Base-by-base conservation (phyloP, 495 filamentous ascomycete genomes). In the Rostrohypoxylon terebratum region DNA sequence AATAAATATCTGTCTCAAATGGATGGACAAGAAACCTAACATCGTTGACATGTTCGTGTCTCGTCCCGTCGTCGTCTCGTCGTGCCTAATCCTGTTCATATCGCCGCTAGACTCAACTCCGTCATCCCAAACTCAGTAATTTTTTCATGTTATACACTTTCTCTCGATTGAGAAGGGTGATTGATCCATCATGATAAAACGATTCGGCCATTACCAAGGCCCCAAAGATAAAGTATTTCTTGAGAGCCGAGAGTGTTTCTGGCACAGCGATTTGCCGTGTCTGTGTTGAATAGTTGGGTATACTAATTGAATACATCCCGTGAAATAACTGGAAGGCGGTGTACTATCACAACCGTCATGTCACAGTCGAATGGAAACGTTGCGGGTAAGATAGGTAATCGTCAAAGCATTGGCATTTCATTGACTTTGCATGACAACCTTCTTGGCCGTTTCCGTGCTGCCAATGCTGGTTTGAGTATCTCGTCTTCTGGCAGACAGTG, bases 361-460 rank as follows among this genome's bases (percentile, higher is more conserved):
- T 48, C 18, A 42, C 25, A 11, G 34, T 45, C 11, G 10, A 50
- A 16, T 25, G 23, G 10, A 34, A 58, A 20, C 11, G 23, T 25
- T n/a, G 18, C 45, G 8, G 18, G 23, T 14, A 8, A 5, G 4
- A 33, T 40, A 5, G 4, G 31, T 40, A 58, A 14, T 42, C 28
- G 10, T 21, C 20, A 28, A 14, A 8, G 47, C 8, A n/a, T n/a
- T n/a, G n/a, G n/a, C 55, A 34, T 59, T 50, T 65, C 13, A 66
- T 68, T 23, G 57, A 60, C 63, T 73, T 59, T 57, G 71, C 54
- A 82, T 77, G 42, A 76, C n/a, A 20, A 88, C 58, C 75, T 87
- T 87, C 78, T 87, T 87, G 40, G 86, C 86, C 48, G 86, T 88
- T 40, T 87, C 86, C 3, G 84, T 86, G 68, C 85, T 87, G 48